A percentile compares a stretch with the other conserved stretches of the same genome.
Conservation (phyloP, 2,329 filamentous ascomycete genomes). For the Apiospora koreana region DNA sequence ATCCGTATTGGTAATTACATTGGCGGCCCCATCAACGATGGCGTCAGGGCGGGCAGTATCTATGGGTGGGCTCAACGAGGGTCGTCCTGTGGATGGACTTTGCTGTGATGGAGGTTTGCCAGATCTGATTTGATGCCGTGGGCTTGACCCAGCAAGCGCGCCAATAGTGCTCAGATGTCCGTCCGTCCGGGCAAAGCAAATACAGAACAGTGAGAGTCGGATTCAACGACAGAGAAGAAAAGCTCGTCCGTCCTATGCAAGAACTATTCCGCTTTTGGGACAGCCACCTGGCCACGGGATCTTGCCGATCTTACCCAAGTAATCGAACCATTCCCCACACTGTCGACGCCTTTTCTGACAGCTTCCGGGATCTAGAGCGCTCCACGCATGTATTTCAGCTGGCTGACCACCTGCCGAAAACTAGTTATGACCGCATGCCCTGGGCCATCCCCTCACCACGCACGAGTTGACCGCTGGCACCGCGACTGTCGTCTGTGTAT, state of each 20-base stretch:
- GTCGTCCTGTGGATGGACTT: neutral
- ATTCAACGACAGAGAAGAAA: neutral
- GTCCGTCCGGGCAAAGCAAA: neutral
- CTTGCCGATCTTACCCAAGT: neutral
- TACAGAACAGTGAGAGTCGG: neutral
- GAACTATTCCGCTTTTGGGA: neutral
- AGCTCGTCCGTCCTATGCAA: neutral
- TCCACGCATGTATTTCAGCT: neutral
- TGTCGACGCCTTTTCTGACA: neutral
- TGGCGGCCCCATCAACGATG: neutral
- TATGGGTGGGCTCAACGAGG: neutral
- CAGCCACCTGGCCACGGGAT: neutral
- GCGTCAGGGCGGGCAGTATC: neutral
- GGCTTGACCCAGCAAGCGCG: neutral
- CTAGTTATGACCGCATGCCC: neutral
- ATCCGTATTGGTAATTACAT: neutral
- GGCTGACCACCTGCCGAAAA: neutral
- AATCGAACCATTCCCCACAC: neutral
- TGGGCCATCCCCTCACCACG: neutral
- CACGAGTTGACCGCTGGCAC: neutral
- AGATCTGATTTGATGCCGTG: neutral
- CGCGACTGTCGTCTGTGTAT: neutral
- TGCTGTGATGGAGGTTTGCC: neutral
- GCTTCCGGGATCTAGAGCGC: neutral
- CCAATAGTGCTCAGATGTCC: neutral